These are phyloP conservation scores for Talaromyces sp. DNA, from an alignment of 2,329 filamentous ascomycete species.

Conservation along the genomic window DNA sequence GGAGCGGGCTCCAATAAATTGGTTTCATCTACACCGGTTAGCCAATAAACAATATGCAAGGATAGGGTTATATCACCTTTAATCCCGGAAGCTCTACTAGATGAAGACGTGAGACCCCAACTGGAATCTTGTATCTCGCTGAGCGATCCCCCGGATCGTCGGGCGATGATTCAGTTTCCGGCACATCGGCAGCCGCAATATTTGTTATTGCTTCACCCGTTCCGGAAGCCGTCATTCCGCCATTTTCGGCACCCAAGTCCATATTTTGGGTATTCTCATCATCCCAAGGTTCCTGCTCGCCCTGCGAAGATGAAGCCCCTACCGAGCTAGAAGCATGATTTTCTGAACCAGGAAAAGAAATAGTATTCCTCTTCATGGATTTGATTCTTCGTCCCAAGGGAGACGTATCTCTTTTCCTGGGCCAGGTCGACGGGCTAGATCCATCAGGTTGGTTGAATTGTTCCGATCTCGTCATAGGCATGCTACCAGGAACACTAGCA, in stretches of 20 bases:
- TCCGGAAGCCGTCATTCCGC: conserved; percentile 22
- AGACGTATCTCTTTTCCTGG: conserved; percentile 33
- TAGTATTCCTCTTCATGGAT: conserved; percentile 28
- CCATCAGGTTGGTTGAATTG: background rate
- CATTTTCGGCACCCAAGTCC: conserved; percentile 24
- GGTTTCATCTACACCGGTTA: conserved; percentile 70
- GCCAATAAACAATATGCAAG: background rate
- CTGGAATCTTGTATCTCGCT: conserved; percentile 62
- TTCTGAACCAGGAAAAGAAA: conserved; percentile 27
- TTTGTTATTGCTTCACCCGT: background rate
- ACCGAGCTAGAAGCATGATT: conserved; percentile 26
- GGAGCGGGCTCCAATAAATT: conserved; percentile 95
- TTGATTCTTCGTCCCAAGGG: conserved; percentile 28
- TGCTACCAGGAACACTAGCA: conserved; percentile 10
- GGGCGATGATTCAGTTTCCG: conserved; percentile 11
- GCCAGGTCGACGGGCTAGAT: conserved; percentile 8
- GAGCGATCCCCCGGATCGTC: conserved; percentile 28
- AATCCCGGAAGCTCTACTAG: conserved; percentile 78
- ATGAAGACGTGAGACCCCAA: conserved; percentile 86
- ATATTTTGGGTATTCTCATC: background rate
- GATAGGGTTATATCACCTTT: conserved; percentile 30
- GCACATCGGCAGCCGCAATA: background rate
- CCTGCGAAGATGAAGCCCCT: conserved; percentile 28
- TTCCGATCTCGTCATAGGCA: conserved; percentile 18
- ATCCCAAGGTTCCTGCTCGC: background rate